phyloP scores from a whole-genome alignment of 1,139 yeast genomes.

The Kodamaea arcana region DNA sequence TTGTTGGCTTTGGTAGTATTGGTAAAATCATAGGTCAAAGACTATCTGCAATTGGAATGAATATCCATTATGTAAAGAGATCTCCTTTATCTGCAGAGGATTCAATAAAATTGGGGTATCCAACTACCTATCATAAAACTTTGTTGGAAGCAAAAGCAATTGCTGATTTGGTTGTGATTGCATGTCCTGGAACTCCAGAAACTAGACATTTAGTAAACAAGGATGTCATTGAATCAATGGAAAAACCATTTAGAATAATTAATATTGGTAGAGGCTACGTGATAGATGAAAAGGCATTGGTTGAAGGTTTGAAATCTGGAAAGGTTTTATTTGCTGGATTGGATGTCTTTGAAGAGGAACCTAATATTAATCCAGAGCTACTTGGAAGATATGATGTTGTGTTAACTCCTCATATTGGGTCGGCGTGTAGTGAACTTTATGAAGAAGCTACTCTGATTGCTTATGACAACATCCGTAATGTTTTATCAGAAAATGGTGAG shows the following conservation, averaged over 20 bases:
- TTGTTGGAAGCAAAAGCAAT: conserved; percentile 22
- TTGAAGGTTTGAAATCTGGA: conserved; percentile 63
- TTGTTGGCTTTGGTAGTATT: conserved; percentile 24
- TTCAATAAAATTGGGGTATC: conserved; percentile 14
- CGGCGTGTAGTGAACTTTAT: conserved; percentile 54
- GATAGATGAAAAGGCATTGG: conserved; percentile 68
- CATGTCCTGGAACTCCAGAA: conserved; percentile 62
- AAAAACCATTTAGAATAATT: conserved; percentile 56
- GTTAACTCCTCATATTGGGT: conserved; percentile 74
- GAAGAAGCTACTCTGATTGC: conserved; percentile 42
- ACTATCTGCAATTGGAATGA: conserved; percentile 21
- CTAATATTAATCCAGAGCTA: conserved; percentile 50
- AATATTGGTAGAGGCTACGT: conserved; percentile 77
- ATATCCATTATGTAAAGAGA: conserved; percentile 22
- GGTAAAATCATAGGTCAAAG: conserved; percentile 20
- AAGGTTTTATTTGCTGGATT: conserved; percentile 70
- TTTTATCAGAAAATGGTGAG: conserved; percentile 5
- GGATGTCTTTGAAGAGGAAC: conserved; percentile 77
- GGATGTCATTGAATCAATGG: conserved; percentile 44
- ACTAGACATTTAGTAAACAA: conserved; percentile 56
- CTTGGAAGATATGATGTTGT: conserved; percentile 63
- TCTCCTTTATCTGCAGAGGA: conserved; percentile 11
- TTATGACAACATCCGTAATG: conserved; percentile 9
- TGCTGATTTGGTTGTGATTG: conserved; percentile 60
- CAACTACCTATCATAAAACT: conserved; percentile 14